These are phyloP conservation scores for Ophiocordyceps unilateralis DNA, from an alignment of 2,329 filamentous ascomycete genomes.

Conservation along the genomic window DNA sequence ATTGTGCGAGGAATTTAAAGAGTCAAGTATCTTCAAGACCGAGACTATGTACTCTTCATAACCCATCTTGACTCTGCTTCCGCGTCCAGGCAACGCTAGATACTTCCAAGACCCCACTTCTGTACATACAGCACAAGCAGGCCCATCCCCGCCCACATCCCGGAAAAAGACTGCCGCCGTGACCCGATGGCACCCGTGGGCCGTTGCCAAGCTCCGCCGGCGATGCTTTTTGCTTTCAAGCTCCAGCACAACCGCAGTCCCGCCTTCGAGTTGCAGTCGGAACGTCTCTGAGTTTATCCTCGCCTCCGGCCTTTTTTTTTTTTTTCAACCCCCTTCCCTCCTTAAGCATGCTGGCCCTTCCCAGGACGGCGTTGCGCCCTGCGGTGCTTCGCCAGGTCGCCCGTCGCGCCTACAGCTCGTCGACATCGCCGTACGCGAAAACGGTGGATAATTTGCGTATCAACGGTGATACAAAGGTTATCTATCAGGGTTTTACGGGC, in stretches of 20 bases:
- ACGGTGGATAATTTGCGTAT: constrained; percentile 81
- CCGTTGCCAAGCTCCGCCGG: constrained; percentile 2
- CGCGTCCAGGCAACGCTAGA: not conserved
- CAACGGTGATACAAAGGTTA: constrained; percentile 81
- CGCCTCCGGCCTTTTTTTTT: not conserved
- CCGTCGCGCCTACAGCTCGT: constrained; percentile 59
- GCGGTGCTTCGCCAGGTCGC: constrained; percentile 44
- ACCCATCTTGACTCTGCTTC: not conserved
- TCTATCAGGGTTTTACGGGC: constrained; percentile 95
- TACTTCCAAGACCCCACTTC: not conserved
- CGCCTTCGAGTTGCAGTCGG: constrained; percentile 3
- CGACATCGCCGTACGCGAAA: constrained; percentile 49
- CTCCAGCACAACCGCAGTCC: constrained; percentile 7
- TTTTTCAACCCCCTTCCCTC: not conserved
- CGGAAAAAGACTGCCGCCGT: constrained; percentile 10
- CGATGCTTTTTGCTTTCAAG: constrained; percentile 6
- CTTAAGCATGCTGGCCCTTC: constrained; percentile 65
- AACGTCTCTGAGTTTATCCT: not conserved
- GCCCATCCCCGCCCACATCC: not conserved
- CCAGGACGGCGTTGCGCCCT: constrained; percentile 47
- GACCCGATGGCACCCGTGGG: constrained; percentile 7
- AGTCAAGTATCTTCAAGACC: not conserved
- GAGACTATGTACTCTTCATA: not conserved
- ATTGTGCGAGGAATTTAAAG: not conserved
- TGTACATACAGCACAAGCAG: not conserved